phyloP scores from a whole-genome alignment of 306 rosid species.

The Fragaria nilgerrensis region DNA sequence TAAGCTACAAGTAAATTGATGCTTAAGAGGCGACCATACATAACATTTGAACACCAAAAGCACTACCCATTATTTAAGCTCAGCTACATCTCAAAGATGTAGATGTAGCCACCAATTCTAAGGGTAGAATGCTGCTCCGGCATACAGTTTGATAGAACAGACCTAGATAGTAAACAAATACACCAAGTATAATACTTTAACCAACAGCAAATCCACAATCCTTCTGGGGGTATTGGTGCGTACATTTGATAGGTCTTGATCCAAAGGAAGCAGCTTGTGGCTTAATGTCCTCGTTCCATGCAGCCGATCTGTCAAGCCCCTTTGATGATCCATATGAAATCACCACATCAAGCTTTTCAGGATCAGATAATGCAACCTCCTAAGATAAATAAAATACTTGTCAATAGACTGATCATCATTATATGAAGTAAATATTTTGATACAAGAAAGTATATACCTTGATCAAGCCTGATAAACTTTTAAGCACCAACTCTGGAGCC shows the following conservation, averaged over 20 bases:
- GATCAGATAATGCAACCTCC: constrained; percentile 13
- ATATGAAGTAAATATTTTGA: not conserved
- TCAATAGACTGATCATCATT: not conserved
- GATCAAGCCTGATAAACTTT: constrained; percentile 17
- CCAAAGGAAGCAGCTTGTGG: constrained; percentile 2
- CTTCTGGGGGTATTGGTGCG: constrained; percentile 1
- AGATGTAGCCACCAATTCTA: not conserved
- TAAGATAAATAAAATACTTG: not conserved
- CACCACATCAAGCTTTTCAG: constrained; percentile 8
- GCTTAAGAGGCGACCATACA: not conserved
- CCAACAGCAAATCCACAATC: constrained; percentile 2
- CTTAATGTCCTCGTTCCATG: constrained; percentile 4
- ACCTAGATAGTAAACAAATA: not conserved
- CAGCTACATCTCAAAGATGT: not conserved
- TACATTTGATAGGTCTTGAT: not conserved
- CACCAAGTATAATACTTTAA: not conserved
- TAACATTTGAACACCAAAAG: not conserved
- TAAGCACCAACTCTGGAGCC: constrained; percentile 3
- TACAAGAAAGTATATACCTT: constrained; percentile 15
- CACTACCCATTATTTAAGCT: not conserved
- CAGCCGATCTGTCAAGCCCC: not conserved
- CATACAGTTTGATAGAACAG: not conserved
- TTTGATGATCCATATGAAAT: constrained; percentile 6
- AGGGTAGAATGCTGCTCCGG: not conserved
- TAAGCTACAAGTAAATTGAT: not conserved